Conservation (phyloP, 1,139 yeast species). For the Scheffersomyces segobiensis region DNA sequence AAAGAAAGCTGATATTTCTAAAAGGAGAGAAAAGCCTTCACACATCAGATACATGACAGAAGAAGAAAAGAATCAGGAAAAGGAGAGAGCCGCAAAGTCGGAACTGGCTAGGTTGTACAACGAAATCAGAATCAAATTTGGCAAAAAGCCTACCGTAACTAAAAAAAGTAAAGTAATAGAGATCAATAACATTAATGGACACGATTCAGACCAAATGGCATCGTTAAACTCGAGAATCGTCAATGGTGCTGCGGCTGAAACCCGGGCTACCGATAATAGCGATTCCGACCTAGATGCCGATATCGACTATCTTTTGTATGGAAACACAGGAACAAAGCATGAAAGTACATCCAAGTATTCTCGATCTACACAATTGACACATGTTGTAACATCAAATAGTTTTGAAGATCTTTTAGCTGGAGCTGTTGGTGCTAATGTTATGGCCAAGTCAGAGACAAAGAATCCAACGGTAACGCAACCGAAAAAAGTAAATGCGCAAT, state of each 20-base stretch:
- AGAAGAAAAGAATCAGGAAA: slow-evolving; percentile 30
- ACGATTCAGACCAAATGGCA: slow-evolving; percentile 25
- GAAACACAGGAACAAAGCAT: background rate
- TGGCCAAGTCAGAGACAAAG: background rate
- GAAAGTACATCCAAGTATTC: background rate
- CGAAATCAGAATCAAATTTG: slow-evolving; percentile 33
- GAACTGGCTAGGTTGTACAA: slow-evolving; percentile 29
- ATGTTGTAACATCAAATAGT: background rate
- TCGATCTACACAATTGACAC: background rate
- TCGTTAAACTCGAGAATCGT: slow-evolving; percentile 27
- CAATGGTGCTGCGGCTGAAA: slow-evolving; percentile 4
- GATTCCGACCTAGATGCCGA: slow-evolving; percentile 19
- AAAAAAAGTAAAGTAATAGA: slow-evolving; percentile 31
- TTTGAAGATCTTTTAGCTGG: background rate
- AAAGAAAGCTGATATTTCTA: slow-evolving; percentile 2
- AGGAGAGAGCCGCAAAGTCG: slow-evolving; percentile 22
- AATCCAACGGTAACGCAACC: background rate
- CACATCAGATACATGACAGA: slow-evolving; percentile 21
- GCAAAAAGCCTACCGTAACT: slow-evolving; percentile 1
- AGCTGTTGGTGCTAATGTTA: background rate
- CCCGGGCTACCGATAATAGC: background rate
- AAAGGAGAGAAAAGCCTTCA: slow-evolving; percentile 4
- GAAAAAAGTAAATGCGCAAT: background rate
- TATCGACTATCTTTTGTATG: background rate
- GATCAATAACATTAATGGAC: slow-evolving; percentile 32